Evolutionary conservation across 768 basidiomycete genomes (phyloP).

Genomic region (Tulasnella calospora): DNA sequence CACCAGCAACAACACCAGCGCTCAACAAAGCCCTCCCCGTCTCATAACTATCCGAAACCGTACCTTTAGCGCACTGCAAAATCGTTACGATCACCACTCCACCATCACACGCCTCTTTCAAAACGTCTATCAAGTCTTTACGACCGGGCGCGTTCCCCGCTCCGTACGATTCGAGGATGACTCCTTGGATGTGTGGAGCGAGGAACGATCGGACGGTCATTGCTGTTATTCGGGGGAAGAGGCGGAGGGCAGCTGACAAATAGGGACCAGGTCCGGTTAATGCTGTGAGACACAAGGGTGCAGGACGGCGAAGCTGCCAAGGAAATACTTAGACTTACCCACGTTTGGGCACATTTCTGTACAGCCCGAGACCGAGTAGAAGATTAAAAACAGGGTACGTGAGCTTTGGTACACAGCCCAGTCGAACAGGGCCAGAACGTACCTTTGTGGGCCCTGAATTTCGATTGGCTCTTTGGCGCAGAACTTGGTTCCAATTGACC

Average conservation of each 20-base stretch:
- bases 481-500: conserved; percentile 84
- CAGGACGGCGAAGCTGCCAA: not conserved
- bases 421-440: not conserved
- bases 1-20: conserved; percentile 76
- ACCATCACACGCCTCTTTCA: conserved; percentile 75
- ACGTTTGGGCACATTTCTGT: conserved; percentile 77
- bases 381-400: not conserved
- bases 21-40: conserved; percentile 65
- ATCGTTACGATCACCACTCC: conserved; percentile 88
- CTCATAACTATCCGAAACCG: conserved; percentile 79
- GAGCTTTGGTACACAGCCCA: not conserved
- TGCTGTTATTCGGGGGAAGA: conserved; percentile 82
- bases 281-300: not conserved
- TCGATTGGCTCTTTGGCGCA: conserved; percentile 74
- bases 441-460: conserved; percentile 81
- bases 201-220: conserved; percentile 75
- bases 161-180: conserved; percentile 88
- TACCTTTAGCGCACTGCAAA: conserved; percentile 81
- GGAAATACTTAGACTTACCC: conserved; percentile 47
- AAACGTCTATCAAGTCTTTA: conserved; percentile 63
- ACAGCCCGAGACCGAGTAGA: not conserved
- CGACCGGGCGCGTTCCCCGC: conserved; percentile 89
- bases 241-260: conserved; percentile 76
- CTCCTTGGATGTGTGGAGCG: conserved; percentile 65
- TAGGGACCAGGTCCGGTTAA: not conserved